Evolutionary conservation across 2,329 filamentous ascomycete genomes (phyloP).

Genomic region (Periglandula ipomoeae): DNA sequence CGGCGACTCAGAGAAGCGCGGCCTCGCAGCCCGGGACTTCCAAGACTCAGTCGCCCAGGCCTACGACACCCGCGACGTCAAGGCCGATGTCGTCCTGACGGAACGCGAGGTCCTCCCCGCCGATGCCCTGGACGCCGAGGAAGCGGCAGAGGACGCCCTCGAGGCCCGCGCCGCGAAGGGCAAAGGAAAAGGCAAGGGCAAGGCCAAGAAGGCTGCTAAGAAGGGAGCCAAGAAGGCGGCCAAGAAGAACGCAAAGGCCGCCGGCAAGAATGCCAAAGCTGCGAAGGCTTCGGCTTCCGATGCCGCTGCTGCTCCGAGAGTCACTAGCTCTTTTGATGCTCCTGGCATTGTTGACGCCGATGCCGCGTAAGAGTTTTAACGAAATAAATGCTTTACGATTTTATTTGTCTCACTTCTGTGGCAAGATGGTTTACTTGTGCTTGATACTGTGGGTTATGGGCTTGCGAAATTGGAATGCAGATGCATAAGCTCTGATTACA

Average conservation of each 20-base stretch:
- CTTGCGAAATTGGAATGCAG: no score
- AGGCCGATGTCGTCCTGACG: background rate
- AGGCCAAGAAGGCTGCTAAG: background rate
- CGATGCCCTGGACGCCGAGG: background rate
- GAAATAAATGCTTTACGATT: no score
- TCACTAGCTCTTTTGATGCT: background rate
- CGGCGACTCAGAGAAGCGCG: background rate
- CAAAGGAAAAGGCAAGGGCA: background rate
- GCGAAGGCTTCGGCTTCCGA: background rate
- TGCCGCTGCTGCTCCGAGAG: background rate
- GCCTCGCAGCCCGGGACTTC: background rate
- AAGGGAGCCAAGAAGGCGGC: background rate
- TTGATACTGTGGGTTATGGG: no score
- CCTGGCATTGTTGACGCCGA: constrained; percentile 1
- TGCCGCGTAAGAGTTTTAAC: no score
- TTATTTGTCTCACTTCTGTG: no score
- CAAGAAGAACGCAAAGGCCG: background rate
- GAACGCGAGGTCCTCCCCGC: background rate
- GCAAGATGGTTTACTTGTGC: no score
- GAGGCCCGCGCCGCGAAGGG: background rate
- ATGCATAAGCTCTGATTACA: no score
- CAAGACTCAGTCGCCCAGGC: background rate
- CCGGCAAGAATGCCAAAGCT: background rate
- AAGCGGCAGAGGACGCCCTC: background rate
- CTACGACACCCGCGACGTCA: background rate